Conservation (phyloP, 208 protist genomes). For the Phytomonas francai region DNA sequence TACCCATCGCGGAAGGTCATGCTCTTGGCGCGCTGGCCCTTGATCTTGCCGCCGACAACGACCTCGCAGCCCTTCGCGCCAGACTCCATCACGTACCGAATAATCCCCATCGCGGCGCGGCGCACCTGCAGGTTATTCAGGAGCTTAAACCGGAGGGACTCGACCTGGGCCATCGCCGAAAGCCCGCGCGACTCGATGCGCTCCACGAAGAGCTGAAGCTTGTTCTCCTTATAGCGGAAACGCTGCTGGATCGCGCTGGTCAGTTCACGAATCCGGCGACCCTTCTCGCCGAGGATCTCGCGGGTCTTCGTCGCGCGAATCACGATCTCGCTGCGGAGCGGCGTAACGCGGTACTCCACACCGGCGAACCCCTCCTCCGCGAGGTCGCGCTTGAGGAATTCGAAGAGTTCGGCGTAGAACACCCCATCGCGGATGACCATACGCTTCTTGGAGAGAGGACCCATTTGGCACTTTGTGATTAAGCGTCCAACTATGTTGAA, state of each 20-base stretch:
- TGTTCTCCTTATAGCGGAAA: constrained; percentile 94
- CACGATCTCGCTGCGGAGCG: constrained; percentile 97
- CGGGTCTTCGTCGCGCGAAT: constrained; percentile 97
- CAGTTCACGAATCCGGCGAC: constrained; percentile 97
- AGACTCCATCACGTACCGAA: constrained; percentile 98
- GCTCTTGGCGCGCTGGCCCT: constrained; percentile 97
- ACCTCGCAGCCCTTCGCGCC: constrained; percentile 99
- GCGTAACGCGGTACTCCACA: constrained; percentile 95
- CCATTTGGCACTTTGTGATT: too few species aligned
- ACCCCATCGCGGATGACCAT: constrained; percentile 99
- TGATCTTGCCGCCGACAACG: constrained; percentile 98
- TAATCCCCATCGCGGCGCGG: constrained; percentile 97
- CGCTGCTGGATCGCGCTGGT: constrained; percentile 97
- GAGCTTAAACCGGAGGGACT: constrained; percentile 98
- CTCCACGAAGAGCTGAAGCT: constrained; percentile 96
- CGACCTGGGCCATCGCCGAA: constrained; percentile 97
- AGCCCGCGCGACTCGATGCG: constrained; percentile 96
- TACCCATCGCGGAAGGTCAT: constrained; percentile 99
- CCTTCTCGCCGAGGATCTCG: constrained; percentile 96
- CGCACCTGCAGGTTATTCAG: constrained; percentile 97
- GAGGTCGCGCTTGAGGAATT: constrained; percentile 97
- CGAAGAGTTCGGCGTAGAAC: constrained; percentile 99
- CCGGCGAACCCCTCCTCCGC: constrained; percentile 96
- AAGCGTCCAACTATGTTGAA: too few species aligned
- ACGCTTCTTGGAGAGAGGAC: constrained; percentile 86